These are phyloP conservation scores for Aspergillus proliferans DNA, from an alignment of 2,329 filamentous ascomycete genomes.

Conservation along the genomic window DNA sequence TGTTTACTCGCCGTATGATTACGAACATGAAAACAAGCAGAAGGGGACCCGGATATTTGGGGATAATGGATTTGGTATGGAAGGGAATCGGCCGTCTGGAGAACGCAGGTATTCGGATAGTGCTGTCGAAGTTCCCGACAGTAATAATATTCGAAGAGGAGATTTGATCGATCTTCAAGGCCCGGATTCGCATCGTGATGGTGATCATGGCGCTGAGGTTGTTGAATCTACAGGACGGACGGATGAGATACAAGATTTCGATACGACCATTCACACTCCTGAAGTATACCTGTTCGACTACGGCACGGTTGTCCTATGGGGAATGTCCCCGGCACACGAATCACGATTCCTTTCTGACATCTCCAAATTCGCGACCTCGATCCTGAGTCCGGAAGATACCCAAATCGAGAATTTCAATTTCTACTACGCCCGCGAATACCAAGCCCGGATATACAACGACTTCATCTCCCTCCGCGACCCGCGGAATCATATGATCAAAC, in stretches of 20 bases:
- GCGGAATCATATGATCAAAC: constrained; percentile 95
- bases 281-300: constrained; percentile 97
- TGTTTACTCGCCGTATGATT: constrained; percentile 90
- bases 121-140: constrained; percentile 60
- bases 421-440: constrained; percentile 97
- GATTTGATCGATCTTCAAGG: constrained; percentile 59
- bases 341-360: constrained; percentile 88
- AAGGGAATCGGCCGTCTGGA: constrained; percentile 30
- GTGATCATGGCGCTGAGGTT: constrained; percentile 16
- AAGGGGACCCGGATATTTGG: constrained; percentile 23
- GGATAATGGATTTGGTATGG: constrained; percentile 30
- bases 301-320: constrained; percentile 96
- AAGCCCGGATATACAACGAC: constrained; percentile 98
- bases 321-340: constrained; percentile 88
- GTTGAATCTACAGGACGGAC: constrained; percentile 17
- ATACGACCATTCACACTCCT: constrained; percentile 81
- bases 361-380: constrained; percentile 87
- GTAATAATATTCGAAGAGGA: constrained; percentile 50
- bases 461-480: constrained; percentile 94
- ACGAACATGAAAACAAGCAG: constrained; percentile 50
- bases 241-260: constrained; percentile 60
- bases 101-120: constrained; percentile 65
- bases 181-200: constrained; percentile 26
- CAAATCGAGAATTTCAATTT: constrained; percentile 99
- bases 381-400: constrained; percentile 78